Percentiles rank a stretch among this genome's conserved stretches.
Evolutionary conservation across 768 basidiomycete genomes (phyloP).

Genomic region (Cyathus striatus): DNA sequence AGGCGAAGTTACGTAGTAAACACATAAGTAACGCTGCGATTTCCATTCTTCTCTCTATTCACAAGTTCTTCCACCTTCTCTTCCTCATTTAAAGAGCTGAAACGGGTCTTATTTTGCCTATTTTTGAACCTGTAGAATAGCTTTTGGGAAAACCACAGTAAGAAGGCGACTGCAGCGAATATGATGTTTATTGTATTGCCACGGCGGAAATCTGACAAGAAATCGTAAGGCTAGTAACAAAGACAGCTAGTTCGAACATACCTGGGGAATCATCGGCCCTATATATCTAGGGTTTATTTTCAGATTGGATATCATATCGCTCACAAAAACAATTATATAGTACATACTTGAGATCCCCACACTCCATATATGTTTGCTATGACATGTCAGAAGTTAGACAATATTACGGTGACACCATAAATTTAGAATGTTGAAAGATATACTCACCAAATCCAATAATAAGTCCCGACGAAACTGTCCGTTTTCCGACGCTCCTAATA

Average conservation of each 20-base stretch:
- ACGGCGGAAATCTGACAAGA: constrained; percentile 21
- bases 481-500: constrained; percentile 24
- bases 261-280: constrained; percentile 30
- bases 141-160: constrained; percentile 29
- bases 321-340: neutral
- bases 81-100: constrained; percentile 14
- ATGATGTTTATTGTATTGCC: constrained; percentile 31
- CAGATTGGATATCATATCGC: neutral
- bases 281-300: constrained; percentile 18
- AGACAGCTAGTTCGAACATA: constrained; percentile 6
- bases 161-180: constrained; percentile 23
- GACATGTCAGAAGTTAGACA: too few species aligned
- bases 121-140: constrained; percentile 20
- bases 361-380: constrained; percentile 21
- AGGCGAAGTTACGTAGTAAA: constrained; percentile 27
- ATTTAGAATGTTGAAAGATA: constrained; percentile 3
- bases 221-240: neutral
- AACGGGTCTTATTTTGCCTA: constrained; percentile 13
- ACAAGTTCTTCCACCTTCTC: constrained; percentile 20
- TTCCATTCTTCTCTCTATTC: constrained; percentile 21
- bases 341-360: constrained; percentile 23
- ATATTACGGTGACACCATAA: neutral
- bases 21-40: constrained; percentile 24
- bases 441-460: constrained; percentile 27
- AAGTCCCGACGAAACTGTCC: constrained; percentile 28